phyloP scores from a whole-genome alignment of 768 basidiomycete genomes.

The Candolleomyces aberdarensis region DNA sequence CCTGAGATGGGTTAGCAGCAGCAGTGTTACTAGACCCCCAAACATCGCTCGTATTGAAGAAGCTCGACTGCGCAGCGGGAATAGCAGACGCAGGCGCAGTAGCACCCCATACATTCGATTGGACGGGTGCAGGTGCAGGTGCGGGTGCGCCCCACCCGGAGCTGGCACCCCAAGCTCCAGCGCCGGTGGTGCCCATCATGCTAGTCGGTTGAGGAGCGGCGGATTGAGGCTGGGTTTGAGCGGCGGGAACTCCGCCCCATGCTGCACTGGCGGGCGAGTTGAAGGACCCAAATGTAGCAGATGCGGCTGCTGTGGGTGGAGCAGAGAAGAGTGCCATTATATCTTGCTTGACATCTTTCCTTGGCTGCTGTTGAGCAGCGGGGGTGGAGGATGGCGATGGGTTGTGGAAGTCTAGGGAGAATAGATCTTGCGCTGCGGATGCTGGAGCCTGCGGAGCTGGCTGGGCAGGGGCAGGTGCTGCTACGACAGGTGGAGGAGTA shows the following conservation, averaged over 20 bases:
- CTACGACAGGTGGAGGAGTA: constrained; percentile 13
- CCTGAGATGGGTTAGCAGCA: neutral
- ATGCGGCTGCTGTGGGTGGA: constrained; percentile 31
- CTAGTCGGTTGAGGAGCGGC: constrained; percentile 33
- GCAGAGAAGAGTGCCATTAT: constrained; percentile 80
- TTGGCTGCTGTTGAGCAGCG: constrained; percentile 31
- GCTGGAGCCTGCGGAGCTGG: constrained; percentile 27
- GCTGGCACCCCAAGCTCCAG: constrained; percentile 62
- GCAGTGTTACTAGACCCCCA: constrained; percentile 44
- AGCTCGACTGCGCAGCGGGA: constrained; percentile 1
- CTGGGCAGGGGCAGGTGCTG: constrained; percentile 26
- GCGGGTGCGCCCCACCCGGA: constrained; percentile 57
- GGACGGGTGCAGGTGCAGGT: constrained; percentile 26
- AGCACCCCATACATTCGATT: constrained; percentile 38
- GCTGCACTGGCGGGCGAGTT: constrained; percentile 18
- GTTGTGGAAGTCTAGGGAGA: constrained; percentile 83
- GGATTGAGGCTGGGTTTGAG: constrained; percentile 19
- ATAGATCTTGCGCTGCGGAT: constrained; percentile 59
- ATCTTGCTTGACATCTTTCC: constrained; percentile 79
- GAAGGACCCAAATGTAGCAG: constrained; percentile 33
- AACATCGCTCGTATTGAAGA: constrained; percentile 51
- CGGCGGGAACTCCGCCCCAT: constrained; percentile 27
- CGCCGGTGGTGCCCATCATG: constrained; percentile 53
- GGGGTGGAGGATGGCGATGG: constrained; percentile 26
- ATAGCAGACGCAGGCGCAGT: constrained; percentile 18